Base-by-base conservation (phyloP, 2,329 filamentous ascomycete species). In the Sphaerulina populicola region DNA sequence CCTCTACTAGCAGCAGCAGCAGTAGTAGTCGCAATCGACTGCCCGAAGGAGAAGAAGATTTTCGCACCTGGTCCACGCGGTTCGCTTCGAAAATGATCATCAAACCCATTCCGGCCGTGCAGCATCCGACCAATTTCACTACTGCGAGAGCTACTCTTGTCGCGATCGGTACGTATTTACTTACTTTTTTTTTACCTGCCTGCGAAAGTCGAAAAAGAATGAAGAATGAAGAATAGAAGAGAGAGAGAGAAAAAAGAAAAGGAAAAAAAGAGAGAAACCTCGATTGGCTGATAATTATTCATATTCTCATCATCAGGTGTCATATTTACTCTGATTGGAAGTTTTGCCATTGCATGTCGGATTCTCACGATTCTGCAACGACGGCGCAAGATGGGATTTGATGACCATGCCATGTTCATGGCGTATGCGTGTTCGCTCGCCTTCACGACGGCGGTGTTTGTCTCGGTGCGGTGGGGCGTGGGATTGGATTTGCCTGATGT, bases 391-490 rank as follows among this genome's bases (percentile, higher is more conserved):
- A 49, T 54, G 6, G 57, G 60, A 8, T 52, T 56, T 12, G 60
- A 62, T 41, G 60, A 62, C 33, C 54, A 50, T 29, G 49, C 54
- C 6, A 59, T 60, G 51, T 51, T 59, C 8, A 38, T 51, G 11
- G 60, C 57, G 14, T 62, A 55, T 38, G 35, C 44, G 5, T 58
- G 49, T 30, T 56, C 57, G 9, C 44, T 56, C 11, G 57, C 45
- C 2, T 62, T 57, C 46, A 52, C 54, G 12, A 50, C 48, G 37
- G 52, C 53, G 23, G 51, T 55, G 2, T 59, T 53, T 39, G 49
- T 57, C 9, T 57, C 57, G 15, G 51, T 60, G 5, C 42, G 58
- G 9, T 62, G 60, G 58, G 60, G 58, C 11, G 53, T 59, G n/a
- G 60, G 60, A 4, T 37, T 59, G 11, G 42, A 52, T 18, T 11